phyloP scores from a whole-genome alignment of 2,329 filamentous ascomycete genomes.

The Niveomyces coronatus region DNA sequence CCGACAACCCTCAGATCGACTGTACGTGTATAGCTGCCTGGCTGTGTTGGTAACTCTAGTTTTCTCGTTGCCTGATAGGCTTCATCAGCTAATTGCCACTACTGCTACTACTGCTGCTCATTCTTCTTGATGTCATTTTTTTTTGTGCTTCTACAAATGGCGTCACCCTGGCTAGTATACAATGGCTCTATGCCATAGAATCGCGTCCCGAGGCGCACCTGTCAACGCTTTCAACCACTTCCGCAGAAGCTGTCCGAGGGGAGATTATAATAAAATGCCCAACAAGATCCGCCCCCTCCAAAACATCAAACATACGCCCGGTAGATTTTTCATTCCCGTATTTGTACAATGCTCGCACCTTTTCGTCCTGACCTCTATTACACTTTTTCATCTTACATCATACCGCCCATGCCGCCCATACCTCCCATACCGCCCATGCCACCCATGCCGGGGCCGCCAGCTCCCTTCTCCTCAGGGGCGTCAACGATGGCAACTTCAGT shows the following conservation, averaged over 20 bases:
- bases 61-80: slow-evolving; percentile 2
- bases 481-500: slow-evolving; percentile 98
- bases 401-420: slow-evolving; percentile 51
- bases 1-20: not conserved
- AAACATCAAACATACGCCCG: slow-evolving; percentile 10
- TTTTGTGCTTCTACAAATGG: slow-evolving; percentile 21
- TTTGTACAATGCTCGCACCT: slow-evolving; percentile 9
- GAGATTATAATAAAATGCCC: slow-evolving; percentile 15
- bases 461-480: slow-evolving; percentile 84
- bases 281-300: slow-evolving; percentile 20
- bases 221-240: slow-evolving; percentile 5
- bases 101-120: no score
- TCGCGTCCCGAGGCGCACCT: not conserved
- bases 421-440: slow-evolving; percentile 55
- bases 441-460: slow-evolving; percentile 50
- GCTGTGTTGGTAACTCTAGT: not conserved
- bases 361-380: slow-evolving; percentile 2
- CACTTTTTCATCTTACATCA: slow-evolving; percentile 41
- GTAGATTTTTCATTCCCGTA: slow-evolving; percentile 12
- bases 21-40: not conserved
- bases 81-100: not conserved
- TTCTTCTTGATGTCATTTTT: slow-evolving; percentile 8
- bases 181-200: slow-evolving; percentile 12
- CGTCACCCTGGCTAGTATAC: slow-evolving; percentile 23
- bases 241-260: slow-evolving; percentile 9